phyloP scores from a whole-genome alignment of 192 early-diverging fungal species.

The Thoreauomyces humboldtii region DNA sequence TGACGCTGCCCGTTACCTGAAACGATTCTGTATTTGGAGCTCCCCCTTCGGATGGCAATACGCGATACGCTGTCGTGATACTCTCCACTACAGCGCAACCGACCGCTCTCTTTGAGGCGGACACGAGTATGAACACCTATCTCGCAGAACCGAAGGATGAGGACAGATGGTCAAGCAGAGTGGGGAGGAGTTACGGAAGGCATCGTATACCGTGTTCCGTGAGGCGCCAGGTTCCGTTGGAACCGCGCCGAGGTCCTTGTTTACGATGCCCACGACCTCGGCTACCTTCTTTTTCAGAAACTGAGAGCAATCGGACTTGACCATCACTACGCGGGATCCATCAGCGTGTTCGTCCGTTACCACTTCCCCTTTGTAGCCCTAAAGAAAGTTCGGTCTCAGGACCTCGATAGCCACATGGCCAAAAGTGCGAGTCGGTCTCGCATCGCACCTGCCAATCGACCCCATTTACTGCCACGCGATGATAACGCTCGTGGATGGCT shows the following conservation, averaged over 20 bases:
- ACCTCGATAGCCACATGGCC: background rate
- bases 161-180: too few species aligned
- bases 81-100: constrained; percentile 51
- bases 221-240: background rate
- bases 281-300: background rate
- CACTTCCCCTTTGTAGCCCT: constrained; percentile 18
- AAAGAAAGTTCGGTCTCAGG: background rate
- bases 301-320: constrained; percentile 9
- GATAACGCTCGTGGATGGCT: constrained; percentile 15
- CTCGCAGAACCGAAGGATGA: background rate
- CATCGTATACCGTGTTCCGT: too few species aligned
- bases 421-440: too few species aligned
- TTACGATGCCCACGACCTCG: constrained; percentile 6
- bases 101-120: constrained; percentile 23
- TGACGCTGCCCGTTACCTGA: background rate
- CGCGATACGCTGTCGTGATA: constrained; percentile 16
- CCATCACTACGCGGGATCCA: background rate
- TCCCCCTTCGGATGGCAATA: background rate
- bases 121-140: constrained; percentile 43
- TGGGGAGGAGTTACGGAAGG: too few species aligned
- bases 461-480: constrained; percentile 16
- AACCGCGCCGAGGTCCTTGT: constrained; percentile 15
- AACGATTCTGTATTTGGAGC: background rate
- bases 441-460: constrained; percentile 21
- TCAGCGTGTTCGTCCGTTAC: constrained; percentile 3